Evolutionary conservation across 352 stramenopile genomes (phyloP).

Genomic region (Globisporangium alternatum): DNA sequence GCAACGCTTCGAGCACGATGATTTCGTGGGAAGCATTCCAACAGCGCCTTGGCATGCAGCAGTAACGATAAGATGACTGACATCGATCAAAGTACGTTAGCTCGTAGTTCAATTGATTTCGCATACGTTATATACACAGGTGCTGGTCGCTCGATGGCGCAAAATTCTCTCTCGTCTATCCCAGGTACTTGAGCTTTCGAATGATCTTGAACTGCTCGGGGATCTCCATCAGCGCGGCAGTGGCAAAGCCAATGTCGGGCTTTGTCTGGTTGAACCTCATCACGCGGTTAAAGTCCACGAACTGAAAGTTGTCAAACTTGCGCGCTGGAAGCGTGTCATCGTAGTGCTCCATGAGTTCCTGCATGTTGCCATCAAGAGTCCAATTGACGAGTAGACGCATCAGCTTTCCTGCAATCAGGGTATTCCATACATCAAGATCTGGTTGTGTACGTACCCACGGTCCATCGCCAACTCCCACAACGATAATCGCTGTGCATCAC

Average conservation of each 20-base stretch:
- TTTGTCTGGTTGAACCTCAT: conserved; percentile 46
- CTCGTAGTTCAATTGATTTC: no score
- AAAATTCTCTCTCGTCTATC: conserved; percentile 9
- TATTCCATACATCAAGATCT: background rate
- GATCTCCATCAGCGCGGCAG: conserved; percentile 64
- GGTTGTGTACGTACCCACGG: conserved; percentile 39
- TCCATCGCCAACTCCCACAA: conserved; percentile 74
- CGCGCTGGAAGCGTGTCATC: conserved; percentile 50
- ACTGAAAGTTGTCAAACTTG: conserved; percentile 81
- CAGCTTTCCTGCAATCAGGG: background rate
- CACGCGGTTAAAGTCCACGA: conserved; percentile 61
- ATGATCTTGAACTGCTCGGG: conserved; percentile 62
- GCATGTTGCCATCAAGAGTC: background rate
- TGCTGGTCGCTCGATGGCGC: background rate
- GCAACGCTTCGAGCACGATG: background rate
- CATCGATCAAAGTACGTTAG: no score
- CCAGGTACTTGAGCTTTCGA: conserved; percentile 36
- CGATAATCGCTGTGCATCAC: conserved; percentile 55
- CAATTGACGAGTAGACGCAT: background rate
- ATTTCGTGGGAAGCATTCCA: conserved; percentile 25
- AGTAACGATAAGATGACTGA: background rate
- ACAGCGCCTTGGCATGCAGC: conserved; percentile 13
- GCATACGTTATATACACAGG: no score
- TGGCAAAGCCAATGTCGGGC: conserved; percentile 62
- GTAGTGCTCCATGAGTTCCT: conserved; percentile 68